Evolutionary conservation across 371 early-diverging fungal genomes (phyloP).

Genomic region (Mucor piriformis): DNA sequence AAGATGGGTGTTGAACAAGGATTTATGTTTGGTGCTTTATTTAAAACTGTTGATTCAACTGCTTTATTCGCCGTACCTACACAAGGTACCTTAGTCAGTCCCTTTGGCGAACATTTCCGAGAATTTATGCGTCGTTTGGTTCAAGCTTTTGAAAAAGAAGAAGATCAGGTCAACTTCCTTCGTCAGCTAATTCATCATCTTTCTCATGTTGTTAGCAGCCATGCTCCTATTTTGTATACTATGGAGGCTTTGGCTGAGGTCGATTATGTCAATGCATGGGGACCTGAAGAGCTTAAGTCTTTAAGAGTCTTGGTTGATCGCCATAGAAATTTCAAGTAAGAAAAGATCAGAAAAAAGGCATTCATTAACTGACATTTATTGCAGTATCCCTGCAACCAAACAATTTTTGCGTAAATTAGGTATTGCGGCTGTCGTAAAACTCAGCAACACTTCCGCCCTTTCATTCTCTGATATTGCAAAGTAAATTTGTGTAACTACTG

Average conservation of each 20-base stretch:
- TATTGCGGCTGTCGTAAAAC: conserved; percentile 26
- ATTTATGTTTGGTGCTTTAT: conserved; percentile 46
- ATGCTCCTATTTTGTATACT: conserved; percentile 42
- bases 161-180: conserved; percentile 35
- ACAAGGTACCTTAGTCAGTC: conserved; percentile 48
- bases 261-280: conserved; percentile 32
- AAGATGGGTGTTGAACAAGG: conserved; percentile 33
- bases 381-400: conserved; percentile 27
- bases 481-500: conserved; percentile 18
- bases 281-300: conserved; percentile 50
- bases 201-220: conserved; percentile 40
- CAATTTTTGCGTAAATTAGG: conserved; percentile 43
- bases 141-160: conserved; percentile 14
- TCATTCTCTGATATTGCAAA: conserved; percentile 53
- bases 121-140: conserved; percentile 32
- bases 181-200: conserved; percentile 46
- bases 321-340: conserved; percentile 49
- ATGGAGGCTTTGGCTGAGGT: conserved; percentile 43
- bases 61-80: conserved; percentile 42
- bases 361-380: background rate
- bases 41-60: conserved; percentile 39
- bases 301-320: conserved; percentile 45
- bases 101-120: conserved; percentile 47
- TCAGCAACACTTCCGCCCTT: conserved; percentile 25
- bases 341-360: background rate